Conservation (phyloP, 768 basidiomycete species). For the Macrolepiota albuminosa region DNA sequence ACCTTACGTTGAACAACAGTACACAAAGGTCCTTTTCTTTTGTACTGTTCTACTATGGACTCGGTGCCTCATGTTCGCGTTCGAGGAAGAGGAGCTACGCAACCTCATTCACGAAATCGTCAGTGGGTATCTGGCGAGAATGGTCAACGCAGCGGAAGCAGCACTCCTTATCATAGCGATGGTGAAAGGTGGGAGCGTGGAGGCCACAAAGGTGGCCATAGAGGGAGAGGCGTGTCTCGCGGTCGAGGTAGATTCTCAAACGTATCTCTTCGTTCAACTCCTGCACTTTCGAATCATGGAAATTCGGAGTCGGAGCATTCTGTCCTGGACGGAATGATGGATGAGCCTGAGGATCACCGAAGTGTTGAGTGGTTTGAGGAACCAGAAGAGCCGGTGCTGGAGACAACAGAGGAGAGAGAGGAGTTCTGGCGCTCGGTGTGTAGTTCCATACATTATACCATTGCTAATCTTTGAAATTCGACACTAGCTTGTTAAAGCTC, state of each 20-base stretch:
- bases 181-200: conserved; percentile 62
- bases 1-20: conserved; percentile 3
- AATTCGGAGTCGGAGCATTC: conserved; percentile 21
- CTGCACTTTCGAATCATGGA: conserved; percentile 12
- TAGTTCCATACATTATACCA: conserved; percentile 15
- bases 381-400: conserved; percentile 47
- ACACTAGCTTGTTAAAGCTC: conserved; percentile 62
- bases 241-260: conserved; percentile 36
- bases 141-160: conserved; percentile 28
- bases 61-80: conserved; percentile 12
- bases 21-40: background rate
- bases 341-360: conserved; percentile 27
- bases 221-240: conserved; percentile 30
- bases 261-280: conserved; percentile 31
- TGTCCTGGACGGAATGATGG: conserved; percentile 28
- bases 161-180: conserved; percentile 36
- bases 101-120: conserved; percentile 46
- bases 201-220: conserved; percentile 47
- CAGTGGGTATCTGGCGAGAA: conserved; percentile 53
- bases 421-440: conserved; percentile 69
- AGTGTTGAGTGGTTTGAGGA: conserved; percentile 23
- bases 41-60: conserved; percentile 15
- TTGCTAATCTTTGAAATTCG: conserved; percentile 17
- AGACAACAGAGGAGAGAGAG: conserved; percentile 61
- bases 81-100: conserved; percentile 18